Percentiles rank a stretch among this genome's conserved stretches.
Evolutionary conservation across 441 rosid species (phyloP).

Genomic region (Hura crepitans): DNA sequence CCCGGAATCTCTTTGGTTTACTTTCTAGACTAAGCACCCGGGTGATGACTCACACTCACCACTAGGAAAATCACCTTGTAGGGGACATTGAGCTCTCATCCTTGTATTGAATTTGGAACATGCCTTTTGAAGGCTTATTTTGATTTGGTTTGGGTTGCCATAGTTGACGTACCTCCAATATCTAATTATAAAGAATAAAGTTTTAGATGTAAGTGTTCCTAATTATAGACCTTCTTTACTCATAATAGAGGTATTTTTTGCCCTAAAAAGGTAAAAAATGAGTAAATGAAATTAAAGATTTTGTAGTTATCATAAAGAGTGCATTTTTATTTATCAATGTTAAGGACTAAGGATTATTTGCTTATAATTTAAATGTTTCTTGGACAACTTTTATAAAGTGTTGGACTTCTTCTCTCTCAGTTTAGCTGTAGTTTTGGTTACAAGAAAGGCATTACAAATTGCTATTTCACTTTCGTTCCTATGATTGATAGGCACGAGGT

Average conservation of each 20-base stretch:
- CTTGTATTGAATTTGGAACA: too few species aligned
- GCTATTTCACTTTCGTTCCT: constrained; percentile 59
- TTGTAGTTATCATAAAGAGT: constrained; percentile 56
- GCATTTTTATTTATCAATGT: constrained; percentile 57
- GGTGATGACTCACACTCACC: too few species aligned
- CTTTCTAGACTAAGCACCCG: too few species aligned
- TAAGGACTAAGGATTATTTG: constrained; percentile 53
- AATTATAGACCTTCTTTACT: constrained; percentile 38
- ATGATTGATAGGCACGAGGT: constrained; percentile 71
- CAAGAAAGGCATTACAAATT: constrained; percentile 42
- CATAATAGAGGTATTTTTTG: constrained; percentile 49
- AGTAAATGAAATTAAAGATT: constrained; percentile 45
- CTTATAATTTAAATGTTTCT: constrained; percentile 36
- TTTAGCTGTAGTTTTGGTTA: constrained; percentile 67
- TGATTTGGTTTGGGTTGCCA: too few species aligned
- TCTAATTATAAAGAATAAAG: constrained; percentile 65
- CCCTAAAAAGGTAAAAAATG: constrained; percentile 40
- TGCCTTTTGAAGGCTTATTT: too few species aligned
- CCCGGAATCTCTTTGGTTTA: too few species aligned
- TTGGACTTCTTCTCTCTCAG: constrained; percentile 53
- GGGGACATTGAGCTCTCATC: too few species aligned
- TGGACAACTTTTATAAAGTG: constrained; percentile 56
- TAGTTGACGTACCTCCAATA: too few species aligned
- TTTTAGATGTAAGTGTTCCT: constrained; percentile 41
- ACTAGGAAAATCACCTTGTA: too few species aligned